Percentiles rank a stretch among this genome's conserved stretches.
These are phyloP conservation scores for Trypanosoma lewisi DNA, from an alignment of 208 protist species.

Conservation along the genomic window DNA sequence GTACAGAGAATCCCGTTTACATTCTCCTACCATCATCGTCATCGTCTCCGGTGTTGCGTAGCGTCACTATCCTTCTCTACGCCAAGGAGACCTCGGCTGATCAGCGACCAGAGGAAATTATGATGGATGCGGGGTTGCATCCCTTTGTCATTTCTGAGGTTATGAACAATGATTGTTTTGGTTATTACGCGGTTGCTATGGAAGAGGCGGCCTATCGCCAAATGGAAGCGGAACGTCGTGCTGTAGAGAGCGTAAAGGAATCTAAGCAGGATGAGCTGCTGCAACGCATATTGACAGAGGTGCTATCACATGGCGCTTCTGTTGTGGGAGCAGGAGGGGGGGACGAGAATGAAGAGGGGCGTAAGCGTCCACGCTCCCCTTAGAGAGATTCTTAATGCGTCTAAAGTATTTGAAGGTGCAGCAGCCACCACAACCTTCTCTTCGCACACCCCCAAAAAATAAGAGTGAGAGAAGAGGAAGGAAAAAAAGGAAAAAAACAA, in stretches of 20 bases:
- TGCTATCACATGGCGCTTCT: conserved; percentile 34
- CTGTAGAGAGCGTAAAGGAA: conserved; percentile 18
- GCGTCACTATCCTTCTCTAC: conserved; percentile 15
- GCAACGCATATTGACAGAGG: conserved; percentile 29
- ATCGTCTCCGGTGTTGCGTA: conserved; percentile 10
- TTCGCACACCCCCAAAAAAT: too few relatives aligned
- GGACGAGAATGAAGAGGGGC: neutral
- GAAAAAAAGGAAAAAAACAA: neutral
- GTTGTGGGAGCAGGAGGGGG: conserved; percentile 24
- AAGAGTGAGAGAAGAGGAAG: neutral
- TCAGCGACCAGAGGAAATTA: conserved; percentile 1
- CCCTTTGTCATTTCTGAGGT: conserved; percentile 50
- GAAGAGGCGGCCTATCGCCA: conserved; percentile 37
- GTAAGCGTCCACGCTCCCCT: conserved; percentile 11
- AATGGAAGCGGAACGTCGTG: conserved; percentile 28
- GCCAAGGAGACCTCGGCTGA: neutral
- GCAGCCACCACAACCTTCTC: neutral
- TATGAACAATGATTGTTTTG: conserved; percentile 33
- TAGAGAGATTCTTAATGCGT: neutral
- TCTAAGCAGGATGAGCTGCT: conserved; percentile 36
- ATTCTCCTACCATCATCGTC: conserved; percentile 37
- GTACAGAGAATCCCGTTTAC: conserved; percentile 39
- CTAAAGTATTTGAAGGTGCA: neutral
- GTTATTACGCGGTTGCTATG: conserved; percentile 50
- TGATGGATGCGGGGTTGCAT: conserved; percentile 13